These are phyloP conservation scores for Sutorius eximius DNA, from an alignment of 1,284 basidiomycete species.

Conservation along the genomic window DNA sequence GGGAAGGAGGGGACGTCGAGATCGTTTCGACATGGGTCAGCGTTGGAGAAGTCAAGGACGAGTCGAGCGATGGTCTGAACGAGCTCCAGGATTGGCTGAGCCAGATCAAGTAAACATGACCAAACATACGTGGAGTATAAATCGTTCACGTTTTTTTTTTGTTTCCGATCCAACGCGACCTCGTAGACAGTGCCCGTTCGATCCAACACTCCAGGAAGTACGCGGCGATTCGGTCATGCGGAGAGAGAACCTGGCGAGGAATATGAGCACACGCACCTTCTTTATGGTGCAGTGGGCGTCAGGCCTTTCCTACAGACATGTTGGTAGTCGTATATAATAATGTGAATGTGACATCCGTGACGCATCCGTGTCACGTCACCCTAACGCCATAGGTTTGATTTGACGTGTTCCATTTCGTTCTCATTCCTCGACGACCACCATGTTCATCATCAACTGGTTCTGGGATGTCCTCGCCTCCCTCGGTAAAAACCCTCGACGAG, in stretches of 20 bases:
- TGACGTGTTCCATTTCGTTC: conserved; percentile 21
- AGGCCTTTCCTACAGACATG: conserved; percentile 62
- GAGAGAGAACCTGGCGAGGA: conserved; percentile 56
- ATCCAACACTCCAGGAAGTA: conserved; percentile 41
- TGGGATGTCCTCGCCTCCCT: conserved; percentile 91
- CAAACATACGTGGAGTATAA: conserved; percentile 28
- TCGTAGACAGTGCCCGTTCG: conserved; percentile 76
- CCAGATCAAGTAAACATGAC: conserved; percentile 36
- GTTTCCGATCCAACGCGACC: conserved; percentile 49
- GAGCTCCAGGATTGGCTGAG: conserved; percentile 53
- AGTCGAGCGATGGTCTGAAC: conserved; percentile 41
- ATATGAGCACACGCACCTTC: conserved; percentile 60
- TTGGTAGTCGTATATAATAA: neutral
- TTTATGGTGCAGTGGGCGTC: conserved; percentile 66
- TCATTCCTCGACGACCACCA: conserved; percentile 39
- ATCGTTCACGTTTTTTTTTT: neutral
- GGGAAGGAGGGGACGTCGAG: conserved; percentile 75
- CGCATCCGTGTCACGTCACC: conserved; percentile 23
- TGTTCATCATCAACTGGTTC: conserved; percentile 94
- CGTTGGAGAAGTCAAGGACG: conserved; percentile 36
- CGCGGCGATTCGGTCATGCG: conserved; percentile 75
- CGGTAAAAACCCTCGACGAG: conserved; percentile 52
- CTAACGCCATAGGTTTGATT: conserved; percentile 2
- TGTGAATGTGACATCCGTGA: conserved; percentile 21
- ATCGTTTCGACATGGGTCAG: conserved; percentile 62